Evolutionary conservation across 2,329 filamentous ascomycete genomes (phyloP).

Genomic region (Sphaceloma murrayae): DNA sequence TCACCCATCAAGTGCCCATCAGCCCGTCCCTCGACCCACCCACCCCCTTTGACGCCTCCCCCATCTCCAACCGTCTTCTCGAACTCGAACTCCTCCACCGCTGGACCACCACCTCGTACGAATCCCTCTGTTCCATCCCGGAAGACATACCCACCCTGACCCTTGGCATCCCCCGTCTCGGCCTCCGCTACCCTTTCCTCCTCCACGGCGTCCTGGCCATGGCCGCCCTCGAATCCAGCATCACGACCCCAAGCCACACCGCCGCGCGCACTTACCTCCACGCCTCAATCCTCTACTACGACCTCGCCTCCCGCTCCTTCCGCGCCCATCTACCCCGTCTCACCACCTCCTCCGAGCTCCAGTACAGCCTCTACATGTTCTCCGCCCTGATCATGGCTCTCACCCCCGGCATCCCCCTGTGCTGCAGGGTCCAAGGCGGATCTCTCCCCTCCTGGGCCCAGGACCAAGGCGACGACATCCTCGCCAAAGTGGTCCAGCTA

Average conservation of each 20-base stretch:
- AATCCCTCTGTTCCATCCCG: slow-evolving; percentile 1
- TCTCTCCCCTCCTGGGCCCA: neutral
- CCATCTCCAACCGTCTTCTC: slow-evolving; percentile 5
- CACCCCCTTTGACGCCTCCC: neutral
- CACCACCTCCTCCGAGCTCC: neutral
- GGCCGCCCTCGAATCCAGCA: slow-evolving; percentile 4
- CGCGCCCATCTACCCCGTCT: neutral
- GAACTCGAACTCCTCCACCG: slow-evolving; percentile 16
- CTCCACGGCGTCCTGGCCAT: slow-evolving; percentile 10
- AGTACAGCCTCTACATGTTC: slow-evolving; percentile 12
- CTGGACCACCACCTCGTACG: slow-evolving; percentile 12
- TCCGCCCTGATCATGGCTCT: slow-evolving; percentile 7
- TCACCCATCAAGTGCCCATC: neutral
- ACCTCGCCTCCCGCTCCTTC: neutral
- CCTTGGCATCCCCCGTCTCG: neutral
- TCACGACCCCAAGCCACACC: neutral
- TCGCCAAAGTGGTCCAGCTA: neutral
- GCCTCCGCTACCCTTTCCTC: slow-evolving; percentile 7
- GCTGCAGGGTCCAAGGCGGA: slow-evolving; percentile 1
- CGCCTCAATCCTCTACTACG: slow-evolving; percentile 5
- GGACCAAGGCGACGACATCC: neutral
- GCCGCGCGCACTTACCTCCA: neutral
- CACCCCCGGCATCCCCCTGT: slow-evolving; percentile 1
- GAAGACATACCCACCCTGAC: slow-evolving; percentile 5
- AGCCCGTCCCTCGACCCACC: neutral